Base-by-base conservation (phyloP, 805 yeast genomes). In the Limtongozyma cylindracea region DNA sequence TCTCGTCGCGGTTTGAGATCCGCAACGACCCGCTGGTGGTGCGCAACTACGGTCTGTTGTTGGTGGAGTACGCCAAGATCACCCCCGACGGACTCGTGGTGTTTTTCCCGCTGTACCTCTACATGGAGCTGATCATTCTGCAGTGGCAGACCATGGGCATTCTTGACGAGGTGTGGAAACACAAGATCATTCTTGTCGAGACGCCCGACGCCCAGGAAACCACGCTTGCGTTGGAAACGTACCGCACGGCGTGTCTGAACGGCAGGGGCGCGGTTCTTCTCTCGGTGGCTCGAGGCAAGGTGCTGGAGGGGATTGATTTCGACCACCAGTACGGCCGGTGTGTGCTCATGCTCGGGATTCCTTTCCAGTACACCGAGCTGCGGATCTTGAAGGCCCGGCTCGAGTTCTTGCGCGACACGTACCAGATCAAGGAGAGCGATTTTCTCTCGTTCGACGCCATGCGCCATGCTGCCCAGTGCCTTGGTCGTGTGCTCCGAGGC, bases 81-180 rank as follows among this genome's bases (percentile, higher is more conserved):
- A 84, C 95, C 0, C 99, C 99, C 0, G 99, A 88, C 47, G 99
- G 99, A 4, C 53, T 88, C 60, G 98, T 88, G 21, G 95, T 88
- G 18, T 88, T 88, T 51, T 88, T 88, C 47, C 99, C 99, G 0
- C 74, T 93, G 1, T 88, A 88, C 53, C 53, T 88, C 18, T 91
- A 88, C 43, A 88, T 88, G 98, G 99, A 88, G 43, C 74, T 91
- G 35, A 88, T 88, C 35, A 84, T 88, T 19, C 77, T 94, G 2
- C 82, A 78, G 76, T 88, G 99, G 99, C 98, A 88, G 48, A 71
- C 70, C 9, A 88, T 88, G 95, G 96, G 96, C 22, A 82, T 88
- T 19, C 47, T 88, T 34, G 99, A 88, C 41, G 96, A 88, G 43
- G 96, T 88, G 7, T 88, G 98, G 98, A 82, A 88, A 42, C 80